Base-by-base conservation (phyloP, 306 rosid species). In the Pterocarpus santalinus region DNA sequence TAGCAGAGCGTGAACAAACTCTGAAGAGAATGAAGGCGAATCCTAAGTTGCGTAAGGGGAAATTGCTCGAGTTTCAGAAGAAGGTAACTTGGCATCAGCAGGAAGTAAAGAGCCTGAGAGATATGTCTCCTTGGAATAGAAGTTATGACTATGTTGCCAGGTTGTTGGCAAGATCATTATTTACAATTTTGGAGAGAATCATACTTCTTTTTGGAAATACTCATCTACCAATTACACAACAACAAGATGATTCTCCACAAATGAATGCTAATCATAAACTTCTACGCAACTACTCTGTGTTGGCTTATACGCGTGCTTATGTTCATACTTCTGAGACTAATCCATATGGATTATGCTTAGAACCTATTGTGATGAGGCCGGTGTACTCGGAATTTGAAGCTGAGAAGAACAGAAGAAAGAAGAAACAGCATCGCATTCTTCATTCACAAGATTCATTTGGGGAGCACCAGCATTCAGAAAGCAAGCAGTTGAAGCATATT, bases 61-160 rank as follows among this genome's bases (percentile, higher is more conserved):
- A 79, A 77, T 74, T 87, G 75, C 82, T 83, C 0, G 91, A 90
- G 81, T 87, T 81, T 83, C 84, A 84, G 84, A 90, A 86, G 81
- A 89, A 85, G 82, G 88, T 93, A 38, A 55, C 69, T 76, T 87
- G 92, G 86, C 94, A 93, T 61, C 88, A 87, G 33, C 89, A 91
- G 35, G 89, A 87, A 82, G 97, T 93, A 78, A 80, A 73, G 72
- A 86, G 60, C 80, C 73, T 93, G 46, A 88, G 76, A 83, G 88
- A 75, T 69, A 82, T 86, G 88, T 86, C 94, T 41, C 97, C 96
- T 0, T 95, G 98, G 98, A 88, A 76, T 65, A 89, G 96, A 89
- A 88, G 63, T n/a, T 84, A 88, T 49, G 97, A 90, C 70, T 95
- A 95, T 71, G 33, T 86, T 78, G 91, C 91, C 8, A 82, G 98